These are phyloP conservation scores for Microdochium trichocladiopsis DNA, from an alignment of 2,329 filamentous ascomycete species.

Conservation along the genomic window DNA sequence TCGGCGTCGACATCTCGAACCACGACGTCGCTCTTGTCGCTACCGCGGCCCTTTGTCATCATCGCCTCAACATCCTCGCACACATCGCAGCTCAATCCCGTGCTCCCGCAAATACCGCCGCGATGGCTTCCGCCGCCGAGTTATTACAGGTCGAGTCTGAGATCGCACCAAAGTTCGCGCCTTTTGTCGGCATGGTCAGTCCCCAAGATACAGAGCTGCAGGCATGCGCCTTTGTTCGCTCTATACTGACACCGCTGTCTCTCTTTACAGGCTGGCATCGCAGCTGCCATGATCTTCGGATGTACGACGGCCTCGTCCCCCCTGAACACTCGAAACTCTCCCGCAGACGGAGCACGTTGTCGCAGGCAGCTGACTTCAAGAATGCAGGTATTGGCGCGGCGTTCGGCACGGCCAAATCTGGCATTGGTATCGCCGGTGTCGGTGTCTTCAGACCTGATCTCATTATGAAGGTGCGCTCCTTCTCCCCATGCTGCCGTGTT, in stretches of 20 bases:
- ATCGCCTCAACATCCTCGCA: neutral
- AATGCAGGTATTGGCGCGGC: constrained; percentile 61
- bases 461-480: constrained; percentile 74
- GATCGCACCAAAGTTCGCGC: constrained; percentile 72
- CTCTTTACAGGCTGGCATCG: constrained; percentile 60
- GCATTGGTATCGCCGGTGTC: constrained; percentile 80
- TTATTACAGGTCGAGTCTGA: constrained; percentile 41
- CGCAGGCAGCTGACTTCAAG: constrained; percentile 12
- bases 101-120: neutral
- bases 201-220: no score
- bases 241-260: constrained; percentile 10
- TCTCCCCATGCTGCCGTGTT: constrained; percentile 1
- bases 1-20: neutral
- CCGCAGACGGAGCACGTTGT: constrained; percentile 5
- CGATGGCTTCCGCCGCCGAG: neutral
- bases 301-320: constrained; percentile 43
- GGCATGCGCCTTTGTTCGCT: no score
- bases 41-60: neutral
- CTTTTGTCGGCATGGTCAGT: constrained; percentile 81
- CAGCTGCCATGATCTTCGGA: constrained; percentile 77
- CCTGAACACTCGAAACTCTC: constrained; percentile 2
- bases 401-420: constrained; percentile 82
- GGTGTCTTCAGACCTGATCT: constrained; percentile 79
- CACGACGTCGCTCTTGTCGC: neutral
- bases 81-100: neutral